A percentile compares a stretch with the other conserved stretches of the same genome.
Evolutionary conservation across 176 grass and related monocot genomes (phyloP).

Genomic region (sorghum (Sorghum bicolor)): DNA sequence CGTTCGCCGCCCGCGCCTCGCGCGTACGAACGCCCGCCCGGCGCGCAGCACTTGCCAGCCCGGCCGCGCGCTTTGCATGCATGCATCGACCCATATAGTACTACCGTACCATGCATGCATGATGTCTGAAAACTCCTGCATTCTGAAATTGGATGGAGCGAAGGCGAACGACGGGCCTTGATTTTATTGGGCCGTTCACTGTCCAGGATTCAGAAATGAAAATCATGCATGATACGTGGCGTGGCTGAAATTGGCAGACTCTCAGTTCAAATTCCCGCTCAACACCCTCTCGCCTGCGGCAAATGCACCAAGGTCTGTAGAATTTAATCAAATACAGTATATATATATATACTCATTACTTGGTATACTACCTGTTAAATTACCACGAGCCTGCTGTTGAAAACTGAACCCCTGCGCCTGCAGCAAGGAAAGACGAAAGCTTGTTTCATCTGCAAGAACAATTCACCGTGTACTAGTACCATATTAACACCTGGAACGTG

Average conservation of each 20-base stretch:
- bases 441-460: not conserved
- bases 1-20: not conserved
- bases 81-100: not conserved
- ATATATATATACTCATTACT: too few relatives aligned
- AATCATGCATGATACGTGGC: not conserved
- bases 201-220: not conserved
- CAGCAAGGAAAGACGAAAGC: not conserved
- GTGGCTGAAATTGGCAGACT: not conserved
- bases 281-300: not conserved
- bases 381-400: not conserved
- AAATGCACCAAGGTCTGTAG: not conserved
- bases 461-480: not conserved
- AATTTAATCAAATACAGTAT: too few relatives aligned
- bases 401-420: not conserved
- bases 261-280: not conserved
- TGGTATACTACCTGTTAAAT: too few relatives aligned
- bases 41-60: too few relatives aligned
- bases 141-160: conserved; percentile 17
- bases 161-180: not conserved
- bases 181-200: not conserved
- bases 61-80: too few relatives aligned
- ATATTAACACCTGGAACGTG: not conserved
- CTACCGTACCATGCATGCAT: too few relatives aligned
- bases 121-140: not conserved
- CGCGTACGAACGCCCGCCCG: conserved; percentile 12